Evolutionary conservation across 495 filamentous ascomycete species (phyloP).

Genomic region (Copromyces sp.): DNA sequence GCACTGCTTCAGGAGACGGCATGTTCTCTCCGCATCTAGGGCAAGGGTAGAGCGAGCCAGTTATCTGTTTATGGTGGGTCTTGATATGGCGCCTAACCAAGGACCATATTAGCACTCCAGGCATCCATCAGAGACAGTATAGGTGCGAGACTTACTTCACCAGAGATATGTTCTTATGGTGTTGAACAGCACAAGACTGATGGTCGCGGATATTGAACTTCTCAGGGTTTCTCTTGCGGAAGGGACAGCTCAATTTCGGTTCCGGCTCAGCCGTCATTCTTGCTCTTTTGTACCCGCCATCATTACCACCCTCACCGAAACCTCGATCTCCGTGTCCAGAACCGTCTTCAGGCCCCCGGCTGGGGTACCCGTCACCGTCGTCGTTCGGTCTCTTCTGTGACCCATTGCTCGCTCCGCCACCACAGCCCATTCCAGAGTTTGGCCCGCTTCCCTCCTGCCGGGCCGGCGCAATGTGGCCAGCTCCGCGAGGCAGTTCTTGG

Average conservation of each 20-base stretch:
- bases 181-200: constrained; percentile 18
- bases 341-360: background rate
- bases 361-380: background rate
- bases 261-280: background rate
- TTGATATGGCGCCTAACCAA: constrained; percentile 20
- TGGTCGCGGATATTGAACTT: constrained; percentile 27
- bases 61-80: constrained; percentile 13
- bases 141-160: constrained; percentile 19
- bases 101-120: background rate
- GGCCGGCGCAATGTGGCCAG: background rate
- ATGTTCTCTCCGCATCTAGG: constrained; percentile 16
- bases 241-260: constrained; percentile 23
- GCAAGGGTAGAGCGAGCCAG: constrained; percentile 7
- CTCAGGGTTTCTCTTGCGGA: constrained; percentile 29
- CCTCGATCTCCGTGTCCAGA: background rate
- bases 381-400: constrained; percentile 3
- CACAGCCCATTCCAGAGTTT: background rate
- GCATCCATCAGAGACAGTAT: background rate
- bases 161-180: constrained; percentile 16
- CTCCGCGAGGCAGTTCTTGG: constrained; percentile 1
- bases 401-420: background rate
- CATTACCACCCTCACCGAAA: background rate
- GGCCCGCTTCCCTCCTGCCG: background rate
- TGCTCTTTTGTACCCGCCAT: constrained; percentile 1
- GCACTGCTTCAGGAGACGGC: constrained; percentile 7